Conservation (phyloP, 345 rosid species). For the Gossypium herbaceum region DNA sequence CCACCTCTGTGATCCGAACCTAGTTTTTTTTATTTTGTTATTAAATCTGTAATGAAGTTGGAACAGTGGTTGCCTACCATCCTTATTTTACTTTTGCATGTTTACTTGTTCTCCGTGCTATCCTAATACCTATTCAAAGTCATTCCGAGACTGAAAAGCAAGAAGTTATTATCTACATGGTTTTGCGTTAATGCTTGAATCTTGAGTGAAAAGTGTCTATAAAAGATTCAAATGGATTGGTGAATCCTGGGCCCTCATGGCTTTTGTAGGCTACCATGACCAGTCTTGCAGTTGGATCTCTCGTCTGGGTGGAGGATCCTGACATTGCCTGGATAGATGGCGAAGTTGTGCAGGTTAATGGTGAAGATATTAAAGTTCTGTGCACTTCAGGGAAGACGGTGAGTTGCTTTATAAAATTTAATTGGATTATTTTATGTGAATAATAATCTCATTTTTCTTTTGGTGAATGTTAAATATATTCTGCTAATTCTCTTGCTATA, state of each 20-base stretch:
- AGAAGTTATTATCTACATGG: slow-evolving; percentile 4
- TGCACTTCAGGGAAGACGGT: slow-evolving; percentile 89
- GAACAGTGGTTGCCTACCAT: not conserved
- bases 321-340: slow-evolving; percentile 93
- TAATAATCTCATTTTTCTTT: not conserved
- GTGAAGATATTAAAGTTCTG: slow-evolving; percentile 70
- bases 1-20: not conserved
- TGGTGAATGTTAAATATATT: slow-evolving; percentile 10
- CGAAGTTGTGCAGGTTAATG: slow-evolving; percentile 66
- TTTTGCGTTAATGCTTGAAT: not conserved
- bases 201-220: not conserved
- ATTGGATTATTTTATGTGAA: not conserved
- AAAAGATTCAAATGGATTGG: not conserved
- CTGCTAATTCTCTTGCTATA: not conserved
- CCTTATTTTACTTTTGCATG: not conserved
- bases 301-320: slow-evolving; percentile 90
- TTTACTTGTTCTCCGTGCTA: not conserved
- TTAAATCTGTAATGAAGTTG: not conserved
- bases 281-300: slow-evolving; percentile 64
- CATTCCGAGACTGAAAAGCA: not conserved
- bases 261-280: slow-evolving; percentile 54
- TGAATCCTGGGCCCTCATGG: slow-evolving; percentile 17
- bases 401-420: slow-evolving; percentile 28
- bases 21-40: not conserved
- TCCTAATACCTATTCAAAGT: not conserved